Percentiles rank a stretch among this genome's conserved stretches.
These are phyloP conservation scores for Marchantia polymorpha DNA, from an alignment of 225 moss, liverwort and hornwort species.

Conservation along the genomic window DNA sequence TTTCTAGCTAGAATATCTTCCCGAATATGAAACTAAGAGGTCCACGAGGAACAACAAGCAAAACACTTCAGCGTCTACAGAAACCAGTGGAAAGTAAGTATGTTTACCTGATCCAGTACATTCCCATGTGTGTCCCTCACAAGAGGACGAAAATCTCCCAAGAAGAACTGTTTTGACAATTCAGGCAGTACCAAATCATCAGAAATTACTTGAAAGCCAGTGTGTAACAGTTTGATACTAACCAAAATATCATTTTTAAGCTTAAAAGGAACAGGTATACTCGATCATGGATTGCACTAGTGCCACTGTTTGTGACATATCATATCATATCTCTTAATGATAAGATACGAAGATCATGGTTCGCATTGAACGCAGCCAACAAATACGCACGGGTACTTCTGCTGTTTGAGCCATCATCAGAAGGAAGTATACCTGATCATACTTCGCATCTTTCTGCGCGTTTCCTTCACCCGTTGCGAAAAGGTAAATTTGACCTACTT, in stretches of 20 bases:
- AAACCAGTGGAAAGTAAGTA: neutral
- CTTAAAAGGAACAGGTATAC: too few relatives aligned
- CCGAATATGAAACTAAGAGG: too few relatives aligned
- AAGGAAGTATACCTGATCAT: slow-evolving; percentile 53
- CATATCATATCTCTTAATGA: too few relatives aligned
- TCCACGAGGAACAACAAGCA: too few relatives aligned
- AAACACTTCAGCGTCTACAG: neutral
- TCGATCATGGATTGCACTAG: too few relatives aligned
- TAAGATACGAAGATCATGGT: too few relatives aligned
- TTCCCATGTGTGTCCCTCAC: slow-evolving; percentile 87
- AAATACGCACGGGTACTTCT: too few relatives aligned
- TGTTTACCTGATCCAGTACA: slow-evolving; percentile 80
- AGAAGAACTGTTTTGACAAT: slow-evolving; percentile 63
- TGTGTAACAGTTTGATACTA: neutral
- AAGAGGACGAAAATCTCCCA: slow-evolving; percentile 94
- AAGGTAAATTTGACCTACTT: slow-evolving; percentile 98
- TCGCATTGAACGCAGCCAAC: too few relatives aligned
- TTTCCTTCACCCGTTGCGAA: slow-evolving; percentile 95
- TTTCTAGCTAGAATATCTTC: too few relatives aligned
- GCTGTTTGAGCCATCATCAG: too few relatives aligned
- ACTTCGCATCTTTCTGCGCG: slow-evolving; percentile 90
- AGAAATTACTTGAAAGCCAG: neutral
- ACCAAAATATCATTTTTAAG: too few relatives aligned
- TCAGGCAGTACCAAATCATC: neutral
- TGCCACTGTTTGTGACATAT: too few relatives aligned